Evolutionary conservation across 1,284 basidiomycete genomes (phyloP).

Genomic region (Puccinia brachypodii): DNA sequence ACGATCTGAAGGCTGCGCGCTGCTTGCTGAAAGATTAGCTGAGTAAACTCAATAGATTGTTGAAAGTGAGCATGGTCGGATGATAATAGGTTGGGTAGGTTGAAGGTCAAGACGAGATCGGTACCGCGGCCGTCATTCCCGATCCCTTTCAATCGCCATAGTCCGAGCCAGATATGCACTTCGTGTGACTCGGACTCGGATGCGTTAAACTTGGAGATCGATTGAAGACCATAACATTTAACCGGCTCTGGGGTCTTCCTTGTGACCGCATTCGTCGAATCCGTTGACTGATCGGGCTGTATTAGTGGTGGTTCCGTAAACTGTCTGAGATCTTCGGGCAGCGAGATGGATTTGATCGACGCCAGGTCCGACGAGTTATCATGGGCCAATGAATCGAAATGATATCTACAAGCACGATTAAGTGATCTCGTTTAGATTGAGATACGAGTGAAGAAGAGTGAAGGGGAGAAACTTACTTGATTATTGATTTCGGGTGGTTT

Average conservation of each 20-base stretch:
- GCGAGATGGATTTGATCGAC: constrained; percentile 60
- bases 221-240: constrained; percentile 69
- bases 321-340: constrained; percentile 51
- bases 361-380: constrained; percentile 72
- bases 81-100: constrained; percentile 64
- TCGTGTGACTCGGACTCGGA: constrained; percentile 62
- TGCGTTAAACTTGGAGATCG: constrained; percentile 74
- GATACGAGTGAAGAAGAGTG: not conserved
- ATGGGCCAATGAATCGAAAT: constrained; percentile 86
- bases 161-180: constrained; percentile 72
- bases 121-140: constrained; percentile 62
- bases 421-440: too few relatives aligned
- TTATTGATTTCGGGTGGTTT: constrained; percentile 33
- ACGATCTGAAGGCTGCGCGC: constrained; percentile 69
- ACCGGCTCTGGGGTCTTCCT: constrained; percentile 63
- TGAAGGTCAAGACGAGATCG: constrained; percentile 79
- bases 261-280: constrained; percentile 21
- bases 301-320: constrained; percentile 2
- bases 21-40: constrained; percentile 57
- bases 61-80: constrained; percentile 57
- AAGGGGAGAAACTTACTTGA: not conserved
- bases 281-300: constrained; percentile 48
- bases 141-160: constrained; percentile 68
- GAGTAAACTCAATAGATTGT: constrained; percentile 55
- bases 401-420: constrained; percentile 76